phyloP scores from a whole-genome alignment of 805 yeast genomes.

The Suhomyces pyralidae region DNA sequence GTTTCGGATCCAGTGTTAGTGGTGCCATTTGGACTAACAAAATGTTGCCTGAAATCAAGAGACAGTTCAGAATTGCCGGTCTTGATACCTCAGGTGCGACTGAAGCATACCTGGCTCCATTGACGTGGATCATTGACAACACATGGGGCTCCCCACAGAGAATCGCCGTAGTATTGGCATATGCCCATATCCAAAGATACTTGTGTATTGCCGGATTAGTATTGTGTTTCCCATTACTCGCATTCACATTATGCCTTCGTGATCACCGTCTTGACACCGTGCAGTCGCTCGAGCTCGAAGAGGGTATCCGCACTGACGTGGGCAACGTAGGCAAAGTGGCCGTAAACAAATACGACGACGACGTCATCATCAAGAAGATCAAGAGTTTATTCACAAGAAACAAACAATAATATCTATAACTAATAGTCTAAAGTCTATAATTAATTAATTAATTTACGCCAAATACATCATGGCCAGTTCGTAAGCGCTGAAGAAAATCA shows the following conservation, averaged over 20 bases:
- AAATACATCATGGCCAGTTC: constrained; percentile 64
- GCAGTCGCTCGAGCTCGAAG: constrained; percentile 25
- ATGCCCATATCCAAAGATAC: constrained; percentile 56
- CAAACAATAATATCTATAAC: not conserved
- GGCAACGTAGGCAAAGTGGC: constrained; percentile 14
- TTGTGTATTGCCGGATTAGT: constrained; percentile 55
- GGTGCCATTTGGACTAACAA: constrained; percentile 72
- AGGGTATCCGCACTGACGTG: constrained; percentile 11
- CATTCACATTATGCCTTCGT: constrained; percentile 48
- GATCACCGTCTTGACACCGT: constrained; percentile 45
- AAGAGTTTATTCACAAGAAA: constrained; percentile 10
- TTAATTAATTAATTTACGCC: not conserved
- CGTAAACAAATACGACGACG: constrained; percentile 26
- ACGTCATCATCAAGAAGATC: constrained; percentile 13
- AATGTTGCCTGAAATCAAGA: constrained; percentile 44
- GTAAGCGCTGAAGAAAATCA: constrained; percentile 70
- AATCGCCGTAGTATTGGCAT: constrained; percentile 53
- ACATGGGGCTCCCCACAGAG: constrained; percentile 67
- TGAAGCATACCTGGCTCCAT: constrained; percentile 52
- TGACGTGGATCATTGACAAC: constrained; percentile 43
- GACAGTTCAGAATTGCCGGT: constrained; percentile 24
- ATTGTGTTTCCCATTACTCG: constrained; percentile 52
- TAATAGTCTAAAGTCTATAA: not conserved
- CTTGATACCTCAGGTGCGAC: constrained; percentile 39
- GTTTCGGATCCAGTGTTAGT: constrained; percentile 59